Base-by-base conservation (phyloP, 768 basidiomycete species). In the Wakefieldia striispora region DNA sequence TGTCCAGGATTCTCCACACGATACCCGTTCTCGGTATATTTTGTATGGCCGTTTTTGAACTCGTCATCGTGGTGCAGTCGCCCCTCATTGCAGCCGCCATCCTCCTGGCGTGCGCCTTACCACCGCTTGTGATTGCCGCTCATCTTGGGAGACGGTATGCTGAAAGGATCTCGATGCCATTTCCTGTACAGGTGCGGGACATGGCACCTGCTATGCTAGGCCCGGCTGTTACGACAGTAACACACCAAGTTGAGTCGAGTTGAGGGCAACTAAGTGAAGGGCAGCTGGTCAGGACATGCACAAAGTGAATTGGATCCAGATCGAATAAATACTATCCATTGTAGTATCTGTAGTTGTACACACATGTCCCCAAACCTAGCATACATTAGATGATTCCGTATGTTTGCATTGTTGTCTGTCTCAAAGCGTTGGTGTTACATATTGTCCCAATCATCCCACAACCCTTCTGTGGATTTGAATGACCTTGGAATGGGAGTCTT, bases 361-460 rank as follows among this genome's bases (percentile, higher is more conserved):
- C 54, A 58, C 48, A 43, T 11, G 9, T 35, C 7, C 31, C 31
- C 31, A 6, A 33, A 33, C 31, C 31, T 33, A 9, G 34, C 52
- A 44, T 55, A 57, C 57, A 41, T 56, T 61, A 61, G 31, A 31
- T 17, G 35, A 29, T 48, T 39, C 38, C 39, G 41, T 49, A 51
- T 38, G 24, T 13, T 2, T 41, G 23, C 39, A 41, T 19, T 21
- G 13, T 17, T 34, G 20, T 42, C 33, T 24, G 17, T 40, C n/a
- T 38, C 31, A 3, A 17, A 50, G 41, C 31, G 35, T 45, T 38
- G 26, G 33, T 17, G 33, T 61, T 51, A 77, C 80, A 86, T n/a
- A n/a, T n/a, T 83, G 59, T 87, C 86, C 84, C 86, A 89, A 55
- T 87, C 87, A 40, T 85, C 84, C 86, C 88, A 90, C 49, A 68